Evolutionary conservation across 768 basidiomycete genomes (phyloP).

Genomic region (Suillus alpinus): DNA sequence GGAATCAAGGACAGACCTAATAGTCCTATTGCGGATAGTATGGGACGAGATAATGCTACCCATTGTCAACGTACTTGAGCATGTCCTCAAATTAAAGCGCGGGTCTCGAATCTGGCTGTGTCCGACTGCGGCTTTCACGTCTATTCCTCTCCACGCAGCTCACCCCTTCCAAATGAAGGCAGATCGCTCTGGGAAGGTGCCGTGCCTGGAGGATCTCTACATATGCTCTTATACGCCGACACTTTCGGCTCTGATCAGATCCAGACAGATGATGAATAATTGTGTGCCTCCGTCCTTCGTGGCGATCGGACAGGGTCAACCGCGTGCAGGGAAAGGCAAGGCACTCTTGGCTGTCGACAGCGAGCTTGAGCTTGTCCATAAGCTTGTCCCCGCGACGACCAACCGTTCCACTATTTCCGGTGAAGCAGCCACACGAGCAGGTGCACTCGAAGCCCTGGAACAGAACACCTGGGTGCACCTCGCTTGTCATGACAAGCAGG

Average conservation of each 20-base stretch:
- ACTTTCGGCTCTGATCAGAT: neutral
- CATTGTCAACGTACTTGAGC: neutral
- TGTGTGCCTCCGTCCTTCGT: neutral
- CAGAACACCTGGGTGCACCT: conserved; percentile 23
- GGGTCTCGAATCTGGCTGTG: neutral
- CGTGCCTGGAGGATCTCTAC: neutral
- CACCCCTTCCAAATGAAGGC: neutral
- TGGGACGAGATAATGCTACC: neutral
- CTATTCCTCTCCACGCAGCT: too few species aligned
- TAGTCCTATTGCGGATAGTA: neutral
- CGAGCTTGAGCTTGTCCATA: neutral
- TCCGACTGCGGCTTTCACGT: neutral
- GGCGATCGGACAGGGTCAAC: neutral
- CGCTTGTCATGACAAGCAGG: conserved; percentile 38
- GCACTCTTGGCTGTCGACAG: neutral
- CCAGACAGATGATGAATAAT: neutral
- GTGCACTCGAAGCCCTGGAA: neutral
- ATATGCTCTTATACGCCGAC: neutral
- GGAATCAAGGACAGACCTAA: neutral
- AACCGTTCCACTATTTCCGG: too few species aligned
- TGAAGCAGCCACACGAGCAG: neutral
- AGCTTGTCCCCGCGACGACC: neutral
- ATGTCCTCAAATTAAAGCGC: neutral
- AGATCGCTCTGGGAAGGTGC: neutral
- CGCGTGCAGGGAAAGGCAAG: neutral